A percentile compares a stretch with the other conserved stretches of the same genome.
Conservation (phyloP, 2,329 filamentous ascomycete genomes). For the Aspergillus sergii region DNA sequence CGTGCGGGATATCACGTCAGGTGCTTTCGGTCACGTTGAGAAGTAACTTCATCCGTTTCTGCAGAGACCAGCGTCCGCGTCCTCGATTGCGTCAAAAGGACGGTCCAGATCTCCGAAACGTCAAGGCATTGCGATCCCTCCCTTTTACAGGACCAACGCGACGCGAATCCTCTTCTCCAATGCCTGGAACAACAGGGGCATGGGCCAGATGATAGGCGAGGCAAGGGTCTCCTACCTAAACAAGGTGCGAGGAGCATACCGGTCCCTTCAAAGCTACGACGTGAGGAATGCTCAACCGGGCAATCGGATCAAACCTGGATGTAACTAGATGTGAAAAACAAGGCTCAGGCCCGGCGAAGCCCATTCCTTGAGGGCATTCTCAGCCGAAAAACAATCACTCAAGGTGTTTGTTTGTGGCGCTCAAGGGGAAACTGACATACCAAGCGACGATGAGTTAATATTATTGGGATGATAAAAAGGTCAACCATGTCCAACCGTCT, state of each 20-base stretch:
- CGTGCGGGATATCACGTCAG: neutral
- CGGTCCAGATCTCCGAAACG: neutral
- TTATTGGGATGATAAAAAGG: constrained; percentile 20
- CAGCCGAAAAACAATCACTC: constrained; percentile 3
- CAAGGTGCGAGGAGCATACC: neutral
- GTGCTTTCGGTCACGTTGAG: neutral
- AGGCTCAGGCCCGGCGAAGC: neutral
- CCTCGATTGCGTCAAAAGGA: neutral
- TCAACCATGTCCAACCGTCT: neutral
- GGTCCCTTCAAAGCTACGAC: neutral
- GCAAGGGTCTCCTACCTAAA: neutral
- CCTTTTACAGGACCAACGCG: neutral
- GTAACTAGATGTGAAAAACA: neutral
- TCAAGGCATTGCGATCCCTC: neutral
- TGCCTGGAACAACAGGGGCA: neutral
- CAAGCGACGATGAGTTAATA: neutral
- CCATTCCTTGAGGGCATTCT: constrained; percentile 24
- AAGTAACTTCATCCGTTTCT: neutral
- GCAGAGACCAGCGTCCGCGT: neutral
- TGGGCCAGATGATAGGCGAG: too few species aligned
- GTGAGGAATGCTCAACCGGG: neutral
- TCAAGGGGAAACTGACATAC: constrained; percentile 12
- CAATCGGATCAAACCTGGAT: neutral
- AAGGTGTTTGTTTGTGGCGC: constrained; percentile 15
- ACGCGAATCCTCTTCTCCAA: neutral